Evolutionary conservation across 179 eudicot species (phyloP).

Genomic region (Nepenthes alata): DNA sequence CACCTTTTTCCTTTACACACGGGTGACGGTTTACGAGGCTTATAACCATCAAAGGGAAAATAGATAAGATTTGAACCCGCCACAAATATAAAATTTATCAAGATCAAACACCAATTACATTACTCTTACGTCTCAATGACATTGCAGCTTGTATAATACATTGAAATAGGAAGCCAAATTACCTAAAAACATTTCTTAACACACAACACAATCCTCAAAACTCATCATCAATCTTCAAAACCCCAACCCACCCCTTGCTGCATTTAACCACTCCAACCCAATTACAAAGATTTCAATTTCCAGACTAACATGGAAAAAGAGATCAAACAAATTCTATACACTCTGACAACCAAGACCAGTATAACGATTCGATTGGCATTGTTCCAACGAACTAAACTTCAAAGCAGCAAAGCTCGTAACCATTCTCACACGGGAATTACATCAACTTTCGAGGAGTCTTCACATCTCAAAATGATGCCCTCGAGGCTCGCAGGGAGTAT

Average conservation of each 20-base stretch:
- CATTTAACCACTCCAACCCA: not conserved
- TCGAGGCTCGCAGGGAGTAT: constrained; percentile 86
- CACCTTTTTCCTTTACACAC: too few relatives aligned
- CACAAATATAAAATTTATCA: too few relatives aligned
- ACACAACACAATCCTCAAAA: not conserved
- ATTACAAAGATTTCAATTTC: not conserved
- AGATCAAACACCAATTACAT: too few relatives aligned
- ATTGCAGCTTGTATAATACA: not conserved
- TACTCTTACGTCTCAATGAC: not conserved
- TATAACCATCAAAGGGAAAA: too few relatives aligned
- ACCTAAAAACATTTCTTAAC: not conserved
- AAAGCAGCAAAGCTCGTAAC: not conserved
- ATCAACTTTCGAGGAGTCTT: constrained; percentile 83
- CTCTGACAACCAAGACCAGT: not conserved
- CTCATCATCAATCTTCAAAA: too few relatives aligned
- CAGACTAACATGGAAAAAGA: not conserved
- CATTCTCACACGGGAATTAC: constrained; percentile 70
- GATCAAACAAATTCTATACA: not conserved
- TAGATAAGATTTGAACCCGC: too few relatives aligned
- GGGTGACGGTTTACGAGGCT: too few relatives aligned
- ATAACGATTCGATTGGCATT: not conserved
- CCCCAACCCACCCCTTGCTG: not conserved
- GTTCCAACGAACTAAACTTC: not conserved
- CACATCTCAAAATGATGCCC: constrained; percentile 88
- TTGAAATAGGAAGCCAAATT: not conserved